These are phyloP conservation scores for Sarocladium strictum DNA, from an alignment of 2,329 filamentous ascomycete species.

Conservation along the genomic window DNA sequence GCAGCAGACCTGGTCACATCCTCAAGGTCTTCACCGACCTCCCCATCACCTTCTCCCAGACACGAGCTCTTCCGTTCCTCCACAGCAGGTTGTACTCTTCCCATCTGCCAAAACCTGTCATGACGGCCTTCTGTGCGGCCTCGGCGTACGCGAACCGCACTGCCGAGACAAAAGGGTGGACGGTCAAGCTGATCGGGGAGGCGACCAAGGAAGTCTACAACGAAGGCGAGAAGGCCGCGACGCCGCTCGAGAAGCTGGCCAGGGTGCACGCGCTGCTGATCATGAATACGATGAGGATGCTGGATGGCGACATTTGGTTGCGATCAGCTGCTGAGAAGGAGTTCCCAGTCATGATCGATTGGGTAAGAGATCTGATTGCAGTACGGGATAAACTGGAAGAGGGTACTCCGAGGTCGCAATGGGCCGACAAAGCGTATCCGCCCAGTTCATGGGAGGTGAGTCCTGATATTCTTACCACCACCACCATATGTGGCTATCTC, in stretches of 20 bases:
- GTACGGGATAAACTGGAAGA: constrained; percentile 28
- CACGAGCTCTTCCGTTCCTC: constrained; percentile 34
- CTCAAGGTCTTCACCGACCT: constrained; percentile 25
- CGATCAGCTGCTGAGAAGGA: constrained; percentile 35
- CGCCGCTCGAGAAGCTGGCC: constrained; percentile 32
- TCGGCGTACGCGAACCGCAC: constrained; percentile 32
- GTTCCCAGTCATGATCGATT: constrained; percentile 26
- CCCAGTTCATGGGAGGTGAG: constrained; percentile 37
- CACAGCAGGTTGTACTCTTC: constrained; percentile 36
- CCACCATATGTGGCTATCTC: neutral
- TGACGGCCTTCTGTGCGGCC: constrained; percentile 33
- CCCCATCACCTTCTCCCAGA: constrained; percentile 27
- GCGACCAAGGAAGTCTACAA: constrained; percentile 29
- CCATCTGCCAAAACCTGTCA: constrained; percentile 31
- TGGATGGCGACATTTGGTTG: constrained; percentile 36
- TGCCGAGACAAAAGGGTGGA: constrained; percentile 30
- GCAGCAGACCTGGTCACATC: constrained; percentile 28
- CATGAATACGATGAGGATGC: constrained; percentile 35
- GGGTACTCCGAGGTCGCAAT: constrained; percentile 15
- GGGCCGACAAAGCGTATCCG: constrained; percentile 22
- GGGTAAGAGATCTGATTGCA: constrained; percentile 28
- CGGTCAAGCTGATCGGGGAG: constrained; percentile 32
- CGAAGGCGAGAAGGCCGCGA: constrained; percentile 25
- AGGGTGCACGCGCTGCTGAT: constrained; percentile 36
- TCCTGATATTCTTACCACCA: constrained; percentile 8